Evolutionary conservation across 768 basidiomycete species (phyloP).

Genomic region (Hygrocybe coccinea): DNA sequence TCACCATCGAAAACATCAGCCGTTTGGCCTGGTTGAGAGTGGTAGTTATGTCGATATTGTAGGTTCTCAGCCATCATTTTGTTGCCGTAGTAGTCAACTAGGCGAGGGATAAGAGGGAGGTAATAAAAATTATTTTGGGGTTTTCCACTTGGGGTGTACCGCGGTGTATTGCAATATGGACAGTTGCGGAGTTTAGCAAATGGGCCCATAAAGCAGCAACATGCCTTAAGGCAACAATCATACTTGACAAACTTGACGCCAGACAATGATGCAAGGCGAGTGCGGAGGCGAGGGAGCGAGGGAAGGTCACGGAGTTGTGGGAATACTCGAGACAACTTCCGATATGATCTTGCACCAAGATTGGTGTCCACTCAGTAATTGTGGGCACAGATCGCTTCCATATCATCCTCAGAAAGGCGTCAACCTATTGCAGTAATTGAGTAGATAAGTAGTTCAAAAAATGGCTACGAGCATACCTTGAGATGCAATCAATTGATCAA

Average conservation of each 20-base stretch:
- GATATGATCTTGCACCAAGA: background rate
- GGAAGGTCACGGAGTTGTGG: background rate
- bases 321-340: background rate
- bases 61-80: slow-evolving; percentile 17
- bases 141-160: slow-evolving; percentile 1
- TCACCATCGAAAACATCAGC: slow-evolving; percentile 33
- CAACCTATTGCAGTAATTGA: background rate
- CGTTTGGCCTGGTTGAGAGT: slow-evolving; percentile 13
- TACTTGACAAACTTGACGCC: slow-evolving; percentile 27
- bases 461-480: background rate
- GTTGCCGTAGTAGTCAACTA: slow-evolving; percentile 23
- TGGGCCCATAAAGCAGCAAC: slow-evolving; percentile 34
- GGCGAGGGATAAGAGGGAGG: slow-evolving; percentile 35
- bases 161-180: slow-evolving; percentile 30
- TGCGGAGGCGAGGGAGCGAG: background rate
- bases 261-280: slow-evolving; percentile 7
- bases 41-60: slow-evolving; percentile 21
- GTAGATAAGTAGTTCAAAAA: background rate
- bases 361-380: background rate
- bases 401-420: background rate
- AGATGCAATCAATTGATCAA: background rate
- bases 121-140: slow-evolving; percentile 30
- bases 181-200: slow-evolving; percentile 26
- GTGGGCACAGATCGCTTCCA: background rate
- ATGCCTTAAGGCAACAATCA: slow-evolving; percentile 43